Evolutionary conservation across 1,284 basidiomycete genomes (phyloP).

Genomic region (Ustilago trichophora): DNA sequence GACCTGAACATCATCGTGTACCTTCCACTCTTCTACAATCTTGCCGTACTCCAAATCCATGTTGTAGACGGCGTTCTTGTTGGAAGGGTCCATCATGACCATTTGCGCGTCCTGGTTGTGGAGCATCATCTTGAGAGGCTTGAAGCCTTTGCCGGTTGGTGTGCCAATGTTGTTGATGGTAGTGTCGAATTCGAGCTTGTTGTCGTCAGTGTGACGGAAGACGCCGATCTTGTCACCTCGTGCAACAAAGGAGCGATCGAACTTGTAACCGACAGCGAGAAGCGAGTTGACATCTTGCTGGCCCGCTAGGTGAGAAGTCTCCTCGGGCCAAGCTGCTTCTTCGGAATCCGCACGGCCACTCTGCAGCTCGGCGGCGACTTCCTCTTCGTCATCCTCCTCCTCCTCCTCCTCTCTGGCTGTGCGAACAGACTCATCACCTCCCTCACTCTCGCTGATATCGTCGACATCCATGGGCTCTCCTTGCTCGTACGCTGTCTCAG

Average conservation of each 20-base stretch:
- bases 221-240: slow-evolving; percentile 96
- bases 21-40: slow-evolving; percentile 98
- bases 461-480: slow-evolving; percentile 80
- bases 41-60: slow-evolving; percentile 96
- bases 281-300: slow-evolving; percentile 75
- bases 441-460: slow-evolving; percentile 53
- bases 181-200: slow-evolving; percentile 84
- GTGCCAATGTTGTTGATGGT: slow-evolving; percentile 87
- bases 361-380: slow-evolving; percentile 69
- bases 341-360: slow-evolving; percentile 17
- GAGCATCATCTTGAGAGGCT: slow-evolving; percentile 89
- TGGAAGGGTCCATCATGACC: slow-evolving; percentile 86
- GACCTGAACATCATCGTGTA: slow-evolving; percentile 86
- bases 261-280: slow-evolving; percentile 93
- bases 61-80: slow-evolving; percentile 85
- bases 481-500: slow-evolving; percentile 73
- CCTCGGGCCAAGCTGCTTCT: slow-evolving; percentile 32
- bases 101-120: slow-evolving; percentile 97
- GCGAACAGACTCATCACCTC: slow-evolving; percentile 41
- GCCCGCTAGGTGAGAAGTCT: slow-evolving; percentile 42
- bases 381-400: slow-evolving; percentile 70
- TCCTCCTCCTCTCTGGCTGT: slow-evolving; percentile 67
- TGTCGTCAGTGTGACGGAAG: slow-evolving; percentile 83
- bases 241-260: slow-evolving; percentile 93
- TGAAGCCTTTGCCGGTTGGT: slow-evolving; percentile 83